Conservation (phyloP, 176 grass and related monocot species). For the Phragmites australis region DNA sequence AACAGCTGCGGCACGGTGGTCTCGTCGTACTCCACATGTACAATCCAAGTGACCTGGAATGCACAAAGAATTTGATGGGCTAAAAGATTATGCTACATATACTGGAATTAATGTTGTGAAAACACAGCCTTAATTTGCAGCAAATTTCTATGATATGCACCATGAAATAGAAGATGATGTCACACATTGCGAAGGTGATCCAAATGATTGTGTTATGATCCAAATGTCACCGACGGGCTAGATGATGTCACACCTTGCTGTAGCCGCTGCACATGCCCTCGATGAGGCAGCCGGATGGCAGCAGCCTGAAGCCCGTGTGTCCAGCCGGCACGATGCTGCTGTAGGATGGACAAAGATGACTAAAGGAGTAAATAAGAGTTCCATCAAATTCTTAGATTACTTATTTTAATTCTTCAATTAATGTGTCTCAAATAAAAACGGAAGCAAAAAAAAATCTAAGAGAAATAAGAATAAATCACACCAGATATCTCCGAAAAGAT, state of each 20-base stretch:
- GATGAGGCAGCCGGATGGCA: conserved; percentile 49
- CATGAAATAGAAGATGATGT: neutral
- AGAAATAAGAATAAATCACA: too few species aligned
- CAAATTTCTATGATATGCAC: neutral
- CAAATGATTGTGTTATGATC: neutral
- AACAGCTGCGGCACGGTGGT: neutral
- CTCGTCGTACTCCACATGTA: conserved; percentile 39
- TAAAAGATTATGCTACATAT: neutral
- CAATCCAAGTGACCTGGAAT: conserved; percentile 54
- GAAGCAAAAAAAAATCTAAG: too few species aligned
- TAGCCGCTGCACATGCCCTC: conserved; percentile 24
- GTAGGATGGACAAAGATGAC: too few species aligned
- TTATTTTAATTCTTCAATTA: too few species aligned
- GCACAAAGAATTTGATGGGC: neutral
- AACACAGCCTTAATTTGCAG: neutral
- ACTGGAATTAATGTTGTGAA: neutral
- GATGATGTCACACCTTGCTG: conserved; percentile 46
- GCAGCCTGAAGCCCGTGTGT: too few species aligned
- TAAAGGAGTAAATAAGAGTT: too few species aligned
- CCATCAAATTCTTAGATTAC: too few species aligned
- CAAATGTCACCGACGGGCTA: too few species aligned
- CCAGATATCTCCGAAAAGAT: too few species aligned
- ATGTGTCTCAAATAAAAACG: too few species aligned
- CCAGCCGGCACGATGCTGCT: too few species aligned
- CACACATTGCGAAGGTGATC: neutral